Percentiles rank a stretch among this genome's conserved stretches.
These are phyloP conservation scores for Scedosporium dehoogii DNA, from an alignment of 2,329 filamentous ascomycete genomes.

Conservation along the genomic window DNA sequence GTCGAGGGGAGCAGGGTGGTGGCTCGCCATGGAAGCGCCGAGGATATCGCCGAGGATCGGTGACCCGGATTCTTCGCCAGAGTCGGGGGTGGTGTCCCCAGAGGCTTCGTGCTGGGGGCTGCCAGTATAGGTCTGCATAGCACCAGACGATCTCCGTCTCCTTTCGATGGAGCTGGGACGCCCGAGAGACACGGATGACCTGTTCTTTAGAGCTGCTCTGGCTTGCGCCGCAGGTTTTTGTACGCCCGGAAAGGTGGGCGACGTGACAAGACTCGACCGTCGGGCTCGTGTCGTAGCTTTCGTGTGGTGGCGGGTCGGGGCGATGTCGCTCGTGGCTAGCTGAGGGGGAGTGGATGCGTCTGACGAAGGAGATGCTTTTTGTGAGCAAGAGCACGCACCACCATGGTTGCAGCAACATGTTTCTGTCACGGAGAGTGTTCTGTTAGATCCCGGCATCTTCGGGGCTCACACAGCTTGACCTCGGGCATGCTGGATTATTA, in stretches of 20 bases:
- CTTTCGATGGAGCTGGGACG: not conserved
- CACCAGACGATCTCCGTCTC: not conserved
- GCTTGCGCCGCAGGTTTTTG: not conserved
- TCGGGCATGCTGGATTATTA: conserved; percentile 15
- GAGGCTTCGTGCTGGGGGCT: not conserved
- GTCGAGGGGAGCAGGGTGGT: conserved; percentile 37
- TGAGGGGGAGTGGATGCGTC: conserved; percentile 49
- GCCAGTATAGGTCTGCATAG: not conserved
- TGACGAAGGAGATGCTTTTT: conserved; percentile 51
- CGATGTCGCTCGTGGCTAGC: conserved; percentile 46
- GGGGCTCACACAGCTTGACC: conserved; percentile 13
- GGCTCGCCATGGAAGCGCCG: conserved; percentile 42
- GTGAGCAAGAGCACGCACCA: conserved; percentile 53
- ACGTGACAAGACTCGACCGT: conserved; percentile 52
- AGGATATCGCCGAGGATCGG: conserved; percentile 41
- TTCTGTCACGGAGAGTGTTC: conserved; percentile 28
- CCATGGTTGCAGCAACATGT: conserved; percentile 64
- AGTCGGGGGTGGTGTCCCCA: conserved; percentile 5
- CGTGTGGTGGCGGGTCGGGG: conserved; percentile 18
- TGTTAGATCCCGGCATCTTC: not conserved
- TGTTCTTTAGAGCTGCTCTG: not conserved
- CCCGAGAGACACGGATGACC: not conserved
- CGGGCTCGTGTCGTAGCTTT: conserved; percentile 38
- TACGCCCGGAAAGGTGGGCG: conserved; percentile 14
- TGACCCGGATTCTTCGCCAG: conserved; percentile 40